Evolutionary conservation across 2,329 filamentous ascomycete genomes (phyloP), one percentile per base, ranked within the genome.

Genomic region (Dryadomyces quercivorus): DNA sequence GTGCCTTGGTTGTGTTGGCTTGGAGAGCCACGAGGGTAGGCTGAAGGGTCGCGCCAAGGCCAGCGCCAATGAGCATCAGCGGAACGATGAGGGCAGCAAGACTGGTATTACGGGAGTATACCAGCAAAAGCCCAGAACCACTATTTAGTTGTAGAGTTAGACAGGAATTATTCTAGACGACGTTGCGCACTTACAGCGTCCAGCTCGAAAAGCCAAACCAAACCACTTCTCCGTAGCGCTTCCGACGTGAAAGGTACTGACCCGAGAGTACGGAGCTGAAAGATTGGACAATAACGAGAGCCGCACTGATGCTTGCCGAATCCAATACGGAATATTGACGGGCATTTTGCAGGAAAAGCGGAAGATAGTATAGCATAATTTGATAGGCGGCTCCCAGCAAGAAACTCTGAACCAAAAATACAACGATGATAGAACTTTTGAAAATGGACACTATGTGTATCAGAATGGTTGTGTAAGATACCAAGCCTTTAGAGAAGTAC

Each of bases 11-110:
- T 0, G 63, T 64, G 55, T 70, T 67, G 26, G 70, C 69, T 43
- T 70, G 66, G 51, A 70, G 60, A 1, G 64, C 69, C 0, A 71
- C 63, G 7, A 70, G 59, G 10, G 66, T 68, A 3, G 69, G 67
- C 55, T 71, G 69, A 43, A 71, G 59, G 1, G 64, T 67, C 18
- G 64, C 57, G 2, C 70, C 70, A 6, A 66, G 59, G 5, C 68
- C 68, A 3, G 62, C 58, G 6, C 70, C 70, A 6, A 66, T 61
- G 3, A 71, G 56, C 13, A 69, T 59, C 8, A 68, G 63, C 16
- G 62, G 62, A 16, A 60, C 59, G 10, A 65, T 61, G 20, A 70
- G 60, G 2, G 59, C 54, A 2, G 61, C 62, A 0, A 66, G 53
- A 0, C 53, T 55, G 1, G 65, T 68, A 7, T 59, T 49, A 4